These are phyloP conservation scores for Lactarius hatsudake DNA, from an alignment of 768 basidiomycete species.

Conservation along the genomic window DNA sequence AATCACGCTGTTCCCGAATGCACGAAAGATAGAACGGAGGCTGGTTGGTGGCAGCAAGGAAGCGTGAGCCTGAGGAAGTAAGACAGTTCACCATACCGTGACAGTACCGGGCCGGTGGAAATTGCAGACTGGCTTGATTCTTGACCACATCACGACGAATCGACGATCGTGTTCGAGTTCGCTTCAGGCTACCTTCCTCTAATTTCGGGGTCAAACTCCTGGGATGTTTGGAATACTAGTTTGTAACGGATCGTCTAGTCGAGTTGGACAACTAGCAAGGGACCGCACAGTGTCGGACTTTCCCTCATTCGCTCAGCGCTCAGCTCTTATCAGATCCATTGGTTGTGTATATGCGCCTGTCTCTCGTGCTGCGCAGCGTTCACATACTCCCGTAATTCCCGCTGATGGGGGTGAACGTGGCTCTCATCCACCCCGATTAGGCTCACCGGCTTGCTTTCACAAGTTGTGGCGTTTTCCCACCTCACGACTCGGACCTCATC, in stretches of 20 bases:
- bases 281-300: neutral
- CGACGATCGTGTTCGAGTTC: no score
- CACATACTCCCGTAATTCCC: neutral
- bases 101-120: no score
- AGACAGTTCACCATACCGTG: no score
- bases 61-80: neutral
- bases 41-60: neutral
- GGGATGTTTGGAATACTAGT: neutral
- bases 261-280: neutral
- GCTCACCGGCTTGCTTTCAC: neutral
- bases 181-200: neutral
- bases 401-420: neutral
- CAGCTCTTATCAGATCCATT: neutral
- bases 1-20: neutral
- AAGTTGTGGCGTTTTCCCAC: neutral
- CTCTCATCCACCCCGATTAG: neutral
- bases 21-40: neutral
- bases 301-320: neutral
- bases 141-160: no score
- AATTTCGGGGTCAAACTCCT: neutral
- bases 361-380: neutral
- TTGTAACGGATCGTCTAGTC: neutral
- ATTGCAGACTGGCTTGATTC: no score
- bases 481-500: neutral
- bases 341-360: neutral